These are phyloP conservation scores for Micractinium conductrix DNA, from an alignment of 139 green algal species.

Conservation along the genomic window DNA sequence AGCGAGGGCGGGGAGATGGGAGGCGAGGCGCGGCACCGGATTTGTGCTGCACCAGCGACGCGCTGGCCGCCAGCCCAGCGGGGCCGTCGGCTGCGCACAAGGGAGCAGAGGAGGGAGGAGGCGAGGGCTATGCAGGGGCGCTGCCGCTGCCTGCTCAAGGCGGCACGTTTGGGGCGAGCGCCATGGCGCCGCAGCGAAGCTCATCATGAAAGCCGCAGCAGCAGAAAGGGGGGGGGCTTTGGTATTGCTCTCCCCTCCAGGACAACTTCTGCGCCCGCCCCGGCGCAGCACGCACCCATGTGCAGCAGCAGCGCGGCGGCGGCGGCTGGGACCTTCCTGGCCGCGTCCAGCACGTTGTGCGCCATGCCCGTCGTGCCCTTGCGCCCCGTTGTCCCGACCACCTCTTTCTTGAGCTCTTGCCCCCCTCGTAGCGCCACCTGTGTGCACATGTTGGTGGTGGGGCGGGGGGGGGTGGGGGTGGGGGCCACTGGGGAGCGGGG, in stretches of 20 bases:
- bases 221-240: no score
- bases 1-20: not conserved
- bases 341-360: not conserved
- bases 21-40: no score
- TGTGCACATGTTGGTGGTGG: not conserved
- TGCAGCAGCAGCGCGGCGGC: not conserved
- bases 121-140: not conserved
- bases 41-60: not conserved
- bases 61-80: not conserved
- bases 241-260: no score
- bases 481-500: no score
- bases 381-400: not conserved
- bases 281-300: constrained; percentile 15
- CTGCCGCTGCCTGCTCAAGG: no score
- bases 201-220: no score
- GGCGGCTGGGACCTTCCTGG: not conserved
- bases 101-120: not conserved
- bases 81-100: not conserved
- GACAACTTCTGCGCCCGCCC: no score
- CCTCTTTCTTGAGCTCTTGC: not conserved
- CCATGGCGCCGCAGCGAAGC: no score
- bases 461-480: not conserved
- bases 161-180: no score
- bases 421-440: constrained; percentile 15
- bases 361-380: not conserved